phyloP scores from a whole-genome alignment of 495 filamentous ascomycete species.

The Mytilinidion resinicola region DNA sequence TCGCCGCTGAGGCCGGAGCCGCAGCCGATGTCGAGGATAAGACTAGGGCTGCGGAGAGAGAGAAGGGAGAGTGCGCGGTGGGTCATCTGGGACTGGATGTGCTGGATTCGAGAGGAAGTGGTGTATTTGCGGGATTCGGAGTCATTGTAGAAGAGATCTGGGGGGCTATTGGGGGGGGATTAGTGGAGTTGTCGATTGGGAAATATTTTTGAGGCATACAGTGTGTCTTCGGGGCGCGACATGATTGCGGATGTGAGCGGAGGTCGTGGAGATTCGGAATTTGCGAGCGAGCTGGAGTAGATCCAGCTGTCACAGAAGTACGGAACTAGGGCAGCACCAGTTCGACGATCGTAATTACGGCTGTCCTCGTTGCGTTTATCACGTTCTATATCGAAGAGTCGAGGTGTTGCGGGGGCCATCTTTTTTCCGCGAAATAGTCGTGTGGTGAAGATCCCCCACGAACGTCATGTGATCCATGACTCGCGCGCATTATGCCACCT shows the following conservation, averaged over 20 bases:
- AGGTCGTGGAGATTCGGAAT: background rate
- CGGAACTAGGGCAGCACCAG: no score
- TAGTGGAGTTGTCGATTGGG: background rate
- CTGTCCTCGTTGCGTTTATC: no score
- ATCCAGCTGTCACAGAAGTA: no score
- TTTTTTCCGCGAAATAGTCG: slow-evolving; percentile 1
- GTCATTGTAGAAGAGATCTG: slow-evolving; percentile 96
- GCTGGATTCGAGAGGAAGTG: slow-evolving; percentile 90
- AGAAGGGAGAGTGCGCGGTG: slow-evolving; percentile 86
- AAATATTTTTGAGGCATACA: slow-evolving; percentile 48
- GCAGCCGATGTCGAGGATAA: slow-evolving; percentile 93
- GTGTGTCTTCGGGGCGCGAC: slow-evolving; percentile 92
- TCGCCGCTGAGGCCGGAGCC: slow-evolving; percentile 92
- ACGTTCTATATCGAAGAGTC: no score
- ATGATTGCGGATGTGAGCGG: slow-evolving; percentile 45
- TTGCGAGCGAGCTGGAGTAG: background rate
- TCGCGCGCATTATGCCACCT: no score
- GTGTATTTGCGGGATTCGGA: slow-evolving; percentile 93
- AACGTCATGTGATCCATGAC: no score
- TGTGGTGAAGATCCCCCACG: no score
- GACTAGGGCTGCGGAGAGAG: slow-evolving; percentile 65
- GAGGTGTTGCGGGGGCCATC: no score
- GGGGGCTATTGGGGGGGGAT: slow-evolving; percentile 52
- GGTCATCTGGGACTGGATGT: slow-evolving; percentile 92
- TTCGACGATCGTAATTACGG: no score